These are phyloP conservation scores for Saccharomyces paradoxus DNA, from an alignment of 805 yeast genomes.

Conservation along the genomic window DNA sequence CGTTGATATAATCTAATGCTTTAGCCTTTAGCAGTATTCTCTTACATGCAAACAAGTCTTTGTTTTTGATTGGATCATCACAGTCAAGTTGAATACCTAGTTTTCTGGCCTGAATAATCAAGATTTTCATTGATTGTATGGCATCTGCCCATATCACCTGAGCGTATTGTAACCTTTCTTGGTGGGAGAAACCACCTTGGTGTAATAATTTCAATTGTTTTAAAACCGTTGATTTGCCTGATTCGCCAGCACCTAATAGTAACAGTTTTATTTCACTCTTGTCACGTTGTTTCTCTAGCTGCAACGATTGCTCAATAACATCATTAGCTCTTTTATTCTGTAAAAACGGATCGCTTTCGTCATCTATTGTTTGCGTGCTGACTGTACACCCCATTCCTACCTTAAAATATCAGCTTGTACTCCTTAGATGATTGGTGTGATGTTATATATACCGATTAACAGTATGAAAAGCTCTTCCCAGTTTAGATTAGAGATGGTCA, in stretches of 20 bases:
- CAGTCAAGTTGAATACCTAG: constrained; percentile 57
- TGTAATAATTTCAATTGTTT: constrained; percentile 83
- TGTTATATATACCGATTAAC: background rate
- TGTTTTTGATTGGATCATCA: constrained; percentile 40
- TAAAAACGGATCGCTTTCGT: constrained; percentile 46
- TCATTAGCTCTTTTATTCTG: constrained; percentile 49
- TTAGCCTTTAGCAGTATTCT: constrained; percentile 47
- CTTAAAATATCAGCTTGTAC: background rate
- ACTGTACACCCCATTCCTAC: constrained; percentile 60
- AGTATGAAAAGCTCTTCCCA: background rate
- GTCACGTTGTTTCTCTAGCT: constrained; percentile 43
- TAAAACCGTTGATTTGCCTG: constrained; percentile 87
- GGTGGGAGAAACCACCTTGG: constrained; percentile 72
- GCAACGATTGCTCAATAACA: constrained; percentile 55
- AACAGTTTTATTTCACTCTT: constrained; percentile 61
- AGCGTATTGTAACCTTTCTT: constrained; percentile 70
- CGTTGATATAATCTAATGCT: constrained; percentile 54
- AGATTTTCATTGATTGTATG: constrained; percentile 69
- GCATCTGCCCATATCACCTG: constrained; percentile 92
- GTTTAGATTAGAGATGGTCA: background rate
- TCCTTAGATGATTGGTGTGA: background rate
- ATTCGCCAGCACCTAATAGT: constrained; percentile 89
- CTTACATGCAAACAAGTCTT: constrained; percentile 40
- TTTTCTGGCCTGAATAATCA: constrained; percentile 68
- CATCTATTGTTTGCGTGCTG: constrained; percentile 35